Conservation (phyloP, 306 rosid species). For the Trifolium dubium region DNA sequence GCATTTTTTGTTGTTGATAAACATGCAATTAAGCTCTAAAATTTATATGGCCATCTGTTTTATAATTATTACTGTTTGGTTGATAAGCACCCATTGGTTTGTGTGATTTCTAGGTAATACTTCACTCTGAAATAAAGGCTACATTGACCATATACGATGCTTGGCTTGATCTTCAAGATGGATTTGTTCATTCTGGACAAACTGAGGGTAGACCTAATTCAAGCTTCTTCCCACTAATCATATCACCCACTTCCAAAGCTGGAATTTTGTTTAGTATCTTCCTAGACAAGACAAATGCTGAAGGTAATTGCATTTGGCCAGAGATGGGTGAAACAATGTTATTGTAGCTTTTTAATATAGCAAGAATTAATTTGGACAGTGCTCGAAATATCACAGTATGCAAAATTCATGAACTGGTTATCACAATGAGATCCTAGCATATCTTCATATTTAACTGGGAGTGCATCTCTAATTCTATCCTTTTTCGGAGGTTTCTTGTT, state of each 20-base stretch:
- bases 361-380: constrained; percentile 31
- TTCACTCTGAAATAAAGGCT: constrained; percentile 96
- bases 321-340: constrained; percentile 33
- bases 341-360: constrained; percentile 36
- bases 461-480: constrained; percentile 27
- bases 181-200: constrained; percentile 76
- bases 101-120: constrained; percentile 71
- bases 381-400: constrained; percentile 14
- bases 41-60: constrained; percentile 28
- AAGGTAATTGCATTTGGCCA: constrained; percentile 59
- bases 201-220: constrained; percentile 76
- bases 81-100: constrained; percentile 40
- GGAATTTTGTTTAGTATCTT: constrained; percentile 86
- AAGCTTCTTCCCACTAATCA: constrained; percentile 79
- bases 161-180: constrained; percentile 99
- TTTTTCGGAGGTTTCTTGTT: constrained; percentile 33
- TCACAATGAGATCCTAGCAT: background rate
- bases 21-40: background rate
- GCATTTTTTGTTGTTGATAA: background rate
- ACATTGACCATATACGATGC: constrained; percentile 80
- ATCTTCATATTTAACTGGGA: constrained; percentile 22
- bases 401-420: constrained; percentile 13
- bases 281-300: constrained; percentile 65
- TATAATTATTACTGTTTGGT: constrained; percentile 1
- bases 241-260: constrained; percentile 85